A percentile compares a stretch with the other conserved stretches of the same genome.
These are phyloP conservation scores for Globisporangium spiculum DNA, from an alignment of 352 stramenopile species.

Conservation along the genomic window DNA sequence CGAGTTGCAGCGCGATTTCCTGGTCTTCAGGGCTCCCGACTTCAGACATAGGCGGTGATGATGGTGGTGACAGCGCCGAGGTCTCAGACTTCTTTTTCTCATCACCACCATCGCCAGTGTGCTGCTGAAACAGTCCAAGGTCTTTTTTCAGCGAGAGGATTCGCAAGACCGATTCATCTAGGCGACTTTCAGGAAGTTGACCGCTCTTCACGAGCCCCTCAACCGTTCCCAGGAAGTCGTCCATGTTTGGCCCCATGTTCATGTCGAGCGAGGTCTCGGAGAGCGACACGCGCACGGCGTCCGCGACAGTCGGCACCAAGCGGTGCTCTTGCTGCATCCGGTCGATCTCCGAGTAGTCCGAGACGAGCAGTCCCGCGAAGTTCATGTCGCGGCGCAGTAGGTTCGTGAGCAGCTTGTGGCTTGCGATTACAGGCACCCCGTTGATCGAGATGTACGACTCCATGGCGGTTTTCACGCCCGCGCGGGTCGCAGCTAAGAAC, in stretches of 20 bases:
- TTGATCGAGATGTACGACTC: constrained; percentile 90
- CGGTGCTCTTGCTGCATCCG: constrained; percentile 85
- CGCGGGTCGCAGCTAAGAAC: constrained; percentile 67
- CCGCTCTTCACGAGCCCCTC: constrained; percentile 47
- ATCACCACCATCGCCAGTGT: background rate
- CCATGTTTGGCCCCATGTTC: constrained; percentile 79
- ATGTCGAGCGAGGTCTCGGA: constrained; percentile 90
- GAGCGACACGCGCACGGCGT: constrained; percentile 73
- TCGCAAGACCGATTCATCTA: constrained; percentile 61
- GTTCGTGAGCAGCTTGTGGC: constrained; percentile 67
- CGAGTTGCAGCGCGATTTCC: constrained; percentile 51
- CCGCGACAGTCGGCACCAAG: constrained; percentile 49
- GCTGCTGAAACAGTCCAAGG: constrained; percentile 38
- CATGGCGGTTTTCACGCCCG: constrained; percentile 87
- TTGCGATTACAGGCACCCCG: constrained; percentile 84
- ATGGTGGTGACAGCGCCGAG: background rate
- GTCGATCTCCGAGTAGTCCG: constrained; percentile 91
- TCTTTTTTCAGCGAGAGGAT: constrained; percentile 61
- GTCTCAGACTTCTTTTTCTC: constrained; percentile 8
- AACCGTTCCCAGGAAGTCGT: constrained; percentile 48
- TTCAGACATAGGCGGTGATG: background rate
- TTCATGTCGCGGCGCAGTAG: constrained; percentile 85
- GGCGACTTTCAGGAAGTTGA: constrained; percentile 36
- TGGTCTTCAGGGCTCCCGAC: constrained; percentile 59
- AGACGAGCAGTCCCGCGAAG: constrained; percentile 89